These are phyloP conservation scores for Phoma herbarum DNA, from an alignment of 2,329 filamentous ascomycete genomes.

Conservation along the genomic window DNA sequence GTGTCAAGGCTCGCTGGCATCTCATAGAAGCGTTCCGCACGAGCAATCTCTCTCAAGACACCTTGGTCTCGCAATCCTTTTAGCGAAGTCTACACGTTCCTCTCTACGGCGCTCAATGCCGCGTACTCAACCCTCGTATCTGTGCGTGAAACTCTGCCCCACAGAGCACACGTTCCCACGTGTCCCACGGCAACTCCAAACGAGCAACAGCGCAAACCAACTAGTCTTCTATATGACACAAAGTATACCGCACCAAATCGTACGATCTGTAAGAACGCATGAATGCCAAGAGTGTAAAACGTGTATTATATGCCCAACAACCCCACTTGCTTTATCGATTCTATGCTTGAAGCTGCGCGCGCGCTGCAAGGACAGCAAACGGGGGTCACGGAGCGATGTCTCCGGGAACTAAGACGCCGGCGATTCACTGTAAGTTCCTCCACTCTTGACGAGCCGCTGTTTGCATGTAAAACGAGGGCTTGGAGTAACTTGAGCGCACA, in stretches of 20 bases:
- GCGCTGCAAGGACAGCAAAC: too few relatives aligned
- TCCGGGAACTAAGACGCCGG: too few relatives aligned
- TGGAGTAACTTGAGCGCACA: too few relatives aligned
- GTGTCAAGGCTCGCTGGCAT: neutral
- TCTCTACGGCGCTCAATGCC: neutral
- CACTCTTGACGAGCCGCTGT: too few relatives aligned
- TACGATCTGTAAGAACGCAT: neutral
- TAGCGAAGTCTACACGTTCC: neutral
- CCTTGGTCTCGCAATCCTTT: neutral
- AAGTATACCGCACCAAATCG: constrained; percentile 20
- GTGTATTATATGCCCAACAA: neutral
- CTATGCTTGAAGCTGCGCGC: neutral
- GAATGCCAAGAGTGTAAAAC: neutral
- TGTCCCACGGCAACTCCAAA: constrained; percentile 22
- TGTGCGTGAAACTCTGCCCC: constrained; percentile 8
- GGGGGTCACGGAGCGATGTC: neutral
- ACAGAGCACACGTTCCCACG: constrained; percentile 20
- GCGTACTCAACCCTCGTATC: too few relatives aligned
- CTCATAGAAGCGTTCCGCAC: neutral
- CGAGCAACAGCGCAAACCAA: constrained; percentile 20
- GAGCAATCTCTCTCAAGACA: too few relatives aligned
- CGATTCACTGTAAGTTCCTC: neutral
- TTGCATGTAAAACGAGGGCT: too few relatives aligned
- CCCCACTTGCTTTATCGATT: too few relatives aligned
- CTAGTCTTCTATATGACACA: constrained; percentile 27